Evolutionary conservation across 2,329 filamentous ascomycete genomes (phyloP).

Genomic region (Emmonsia crescens): DNA sequence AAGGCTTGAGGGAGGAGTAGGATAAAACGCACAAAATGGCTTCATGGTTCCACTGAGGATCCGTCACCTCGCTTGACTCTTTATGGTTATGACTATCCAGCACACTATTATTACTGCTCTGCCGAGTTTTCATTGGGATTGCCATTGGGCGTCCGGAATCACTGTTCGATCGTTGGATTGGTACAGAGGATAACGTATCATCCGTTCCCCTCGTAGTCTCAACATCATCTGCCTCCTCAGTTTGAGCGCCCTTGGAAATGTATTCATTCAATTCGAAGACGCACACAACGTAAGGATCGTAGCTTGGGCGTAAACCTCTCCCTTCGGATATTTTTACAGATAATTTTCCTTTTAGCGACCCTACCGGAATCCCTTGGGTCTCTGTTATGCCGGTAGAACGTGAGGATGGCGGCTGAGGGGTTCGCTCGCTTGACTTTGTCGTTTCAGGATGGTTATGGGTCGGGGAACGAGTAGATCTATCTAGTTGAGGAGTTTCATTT

Average conservation of each 20-base stretch:
- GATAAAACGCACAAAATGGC: conserved; percentile 69
- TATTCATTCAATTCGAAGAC: conserved; percentile 96
- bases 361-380: conserved; percentile 49
- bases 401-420: conserved; percentile 5
- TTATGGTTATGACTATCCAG: conserved; percentile 52
- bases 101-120: conserved; percentile 88
- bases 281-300: conserved; percentile 88
- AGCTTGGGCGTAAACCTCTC: conserved; percentile 66
- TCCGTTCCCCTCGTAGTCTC: conserved; percentile 48
- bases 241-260: conserved; percentile 74
- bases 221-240: conserved; percentile 49
- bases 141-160: conserved; percentile 79
- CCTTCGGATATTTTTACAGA: conserved; percentile 82
- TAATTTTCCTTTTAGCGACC: conserved; percentile 72
- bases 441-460: conserved; percentile 17
- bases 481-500: conserved; percentile 40
- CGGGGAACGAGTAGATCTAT: conserved; percentile 14
- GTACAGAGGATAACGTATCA: conserved; percentile 42
- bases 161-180: conserved; percentile 61
- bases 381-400: conserved; percentile 16
- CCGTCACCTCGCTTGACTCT: conserved; percentile 57
- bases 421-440: conserved; percentile 15
- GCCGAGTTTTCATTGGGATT: conserved; percentile 92
- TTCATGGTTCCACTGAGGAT: conserved; percentile 91
- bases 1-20: not conserved